Conservation (phyloP, 306 rosid species). For the Quercus parvula region DNA sequence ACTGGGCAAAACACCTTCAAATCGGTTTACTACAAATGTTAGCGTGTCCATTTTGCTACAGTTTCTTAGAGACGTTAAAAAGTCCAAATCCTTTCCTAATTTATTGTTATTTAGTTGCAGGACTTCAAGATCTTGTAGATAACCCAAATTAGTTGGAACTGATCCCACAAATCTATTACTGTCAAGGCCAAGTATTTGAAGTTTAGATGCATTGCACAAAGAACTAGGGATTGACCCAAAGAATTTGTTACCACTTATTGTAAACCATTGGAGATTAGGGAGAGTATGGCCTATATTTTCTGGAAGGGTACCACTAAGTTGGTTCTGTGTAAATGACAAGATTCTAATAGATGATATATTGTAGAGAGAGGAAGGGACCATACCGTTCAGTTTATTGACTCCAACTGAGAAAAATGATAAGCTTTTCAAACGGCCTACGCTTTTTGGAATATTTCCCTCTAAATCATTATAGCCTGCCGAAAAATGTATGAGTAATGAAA, state of each 20-base stretch:
- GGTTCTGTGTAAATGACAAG: background rate
- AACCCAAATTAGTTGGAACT: conserved; percentile 17
- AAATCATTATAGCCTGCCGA: background rate
- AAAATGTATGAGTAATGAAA: background rate
- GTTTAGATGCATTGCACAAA: conserved; percentile 28
- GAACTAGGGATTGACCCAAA: conserved; percentile 32
- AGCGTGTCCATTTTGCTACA: background rate
- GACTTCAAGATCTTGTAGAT: background rate
- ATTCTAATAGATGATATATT: conserved; percentile 29
- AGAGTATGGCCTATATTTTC: conserved; percentile 21
- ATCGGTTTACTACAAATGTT: background rate
- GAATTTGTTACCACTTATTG: conserved; percentile 17
- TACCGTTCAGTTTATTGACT: conserved; percentile 11
- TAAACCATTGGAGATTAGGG: conserved; percentile 15
- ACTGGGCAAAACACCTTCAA: conserved; percentile 36
- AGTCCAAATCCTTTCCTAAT: conserved; percentile 30
- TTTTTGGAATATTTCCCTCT: conserved; percentile 26
- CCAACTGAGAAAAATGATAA: background rate
- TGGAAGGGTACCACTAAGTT: conserved; percentile 32
- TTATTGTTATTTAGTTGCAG: rapidly evolving
- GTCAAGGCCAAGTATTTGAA: background rate
- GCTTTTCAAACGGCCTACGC: conserved; percentile 14
- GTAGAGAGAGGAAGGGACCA: conserved; percentile 23
- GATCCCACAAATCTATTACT: background rate
- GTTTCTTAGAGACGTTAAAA: conserved; percentile 19